Base-by-base conservation (phyloP, 2,329 filamentous ascomycete genomes). In the Ceratocystis albifundus region DNA sequence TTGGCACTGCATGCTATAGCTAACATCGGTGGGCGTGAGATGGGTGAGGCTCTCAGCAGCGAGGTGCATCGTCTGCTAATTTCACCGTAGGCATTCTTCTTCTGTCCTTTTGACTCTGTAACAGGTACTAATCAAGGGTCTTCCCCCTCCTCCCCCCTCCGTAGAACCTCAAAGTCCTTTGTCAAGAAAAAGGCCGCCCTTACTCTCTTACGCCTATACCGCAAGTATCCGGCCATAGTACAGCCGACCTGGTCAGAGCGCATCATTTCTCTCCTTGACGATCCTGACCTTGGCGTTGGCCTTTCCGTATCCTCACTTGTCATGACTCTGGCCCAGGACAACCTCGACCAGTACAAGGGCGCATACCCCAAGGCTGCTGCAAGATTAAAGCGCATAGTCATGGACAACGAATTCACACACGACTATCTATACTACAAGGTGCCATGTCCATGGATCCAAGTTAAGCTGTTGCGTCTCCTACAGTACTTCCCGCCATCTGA, bases 341-440 rank as follows among this genome's bases (percentile, higher is more conserved):
- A 94, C 72, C 84, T 88, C n/a, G 92, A 96, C 1, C 88, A 91
- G 73, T 99, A 96, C 80, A 93, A 88, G 75, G 92, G 91, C 53
- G 90, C 90, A 72, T 97, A 96, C 74, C 87, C 91, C 69, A 99
- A 97, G 77, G 93, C 93, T 41, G 93, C 93, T 0, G 88, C 90
- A 69, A 82, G 91, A 66, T 76, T 99, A 71, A 96, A 96, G 78
- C 87, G 89, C 70, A 89, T 97, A 70, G 82, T 96, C 17, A 86
- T 97, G 30, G 93, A 97, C 71, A 88, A 88, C 69, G 93, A 99
- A 71, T 94, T 90, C 72, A 84, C 90, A 0, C 83, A 85, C 66
- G 94, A 97, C 74, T 99, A 99, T 74, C 84, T 96, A 30, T 99
- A 99, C 79, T 99, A 99, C 80, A 96, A 96, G 73, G 94, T 99